Base-by-base conservation (phyloP, 345 rosid genomes). In the Dimocarpus longan region DNA sequence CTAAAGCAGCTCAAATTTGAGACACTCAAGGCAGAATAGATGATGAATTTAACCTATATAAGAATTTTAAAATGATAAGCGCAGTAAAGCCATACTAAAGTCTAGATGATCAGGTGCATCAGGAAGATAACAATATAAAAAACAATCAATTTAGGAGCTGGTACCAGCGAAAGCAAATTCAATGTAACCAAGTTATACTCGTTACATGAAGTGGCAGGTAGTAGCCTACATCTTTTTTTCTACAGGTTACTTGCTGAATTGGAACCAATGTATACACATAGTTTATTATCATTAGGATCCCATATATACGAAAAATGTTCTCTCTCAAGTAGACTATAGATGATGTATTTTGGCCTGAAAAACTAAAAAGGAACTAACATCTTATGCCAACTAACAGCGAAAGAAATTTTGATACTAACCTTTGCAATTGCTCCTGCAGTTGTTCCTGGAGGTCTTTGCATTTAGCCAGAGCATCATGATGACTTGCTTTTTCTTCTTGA, bases 401-500 rank as follows among this genome's bases (percentile, higher is more conserved):
- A 50, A 50, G 66, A 56, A 11, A 73, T 39, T 22, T 48, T 16
- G 71, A 79, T 78, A 68, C 83, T 78, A 75, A 94, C 99, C 86
- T 90, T 82, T 87, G 92, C 48, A 95, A 79, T 86, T 94, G 93
- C 82, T 90, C 97, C 73, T 94, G 87, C 21, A 96, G 94, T 86
- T 94, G 93, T 81, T 87, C 94, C 71, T 94, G 89, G 19, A 96
- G 94, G 76, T 94, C 93, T 84, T 88, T 90, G 86, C 94, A 91
- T 85, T 87, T 90, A 81, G 81, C 79, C 82, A 87, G 78, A 79
- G 95, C 82, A 77, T 88, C 93, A 6, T 80, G 86, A 79, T 90
- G 93, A 66, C 80, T 82, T 42, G 54, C 77, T 78, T 88, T 93
- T 81, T 93, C 99, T 6, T 87, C 88, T 69, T 77, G 89, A 83